phyloP scores from a whole-genome alignment of 306 rosid species.

The Rosa rugosa region DNA sequence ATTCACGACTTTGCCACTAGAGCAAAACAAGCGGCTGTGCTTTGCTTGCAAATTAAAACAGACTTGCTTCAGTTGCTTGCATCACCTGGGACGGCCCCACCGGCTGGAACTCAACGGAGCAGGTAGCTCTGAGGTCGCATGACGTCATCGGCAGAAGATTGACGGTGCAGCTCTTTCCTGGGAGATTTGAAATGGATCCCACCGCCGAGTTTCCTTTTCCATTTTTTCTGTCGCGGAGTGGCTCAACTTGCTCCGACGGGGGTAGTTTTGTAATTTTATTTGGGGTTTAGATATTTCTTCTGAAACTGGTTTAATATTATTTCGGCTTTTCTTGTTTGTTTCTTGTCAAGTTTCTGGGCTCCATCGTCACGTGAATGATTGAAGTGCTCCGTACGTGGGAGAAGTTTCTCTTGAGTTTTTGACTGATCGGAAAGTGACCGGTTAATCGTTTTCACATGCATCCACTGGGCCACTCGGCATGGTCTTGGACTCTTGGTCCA shows the following conservation, averaged over 20 bases:
- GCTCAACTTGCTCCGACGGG: neutral
- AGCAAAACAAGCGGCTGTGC: neutral
- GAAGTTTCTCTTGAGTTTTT: neutral
- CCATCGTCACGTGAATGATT: neutral
- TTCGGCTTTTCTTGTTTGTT: neutral
- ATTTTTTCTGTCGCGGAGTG: neutral
- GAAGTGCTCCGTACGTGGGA: neutral
- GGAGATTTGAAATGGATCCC: conserved; percentile 13
- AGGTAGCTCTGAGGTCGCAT: neutral
- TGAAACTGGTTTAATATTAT: neutral
- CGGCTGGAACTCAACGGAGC: neutral
- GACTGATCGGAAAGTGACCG: neutral
- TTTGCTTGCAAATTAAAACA: neutral
- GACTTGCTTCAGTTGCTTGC: neutral
- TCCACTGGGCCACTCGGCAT: neutral
- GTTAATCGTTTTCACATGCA: neutral
- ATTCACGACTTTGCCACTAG: conserved; percentile 20
- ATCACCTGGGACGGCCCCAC: neutral
- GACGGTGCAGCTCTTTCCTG: neutral
- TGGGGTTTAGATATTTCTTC: neutral
- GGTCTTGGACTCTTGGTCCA: neutral
- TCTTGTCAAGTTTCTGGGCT: neutral
- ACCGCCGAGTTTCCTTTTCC: neutral
- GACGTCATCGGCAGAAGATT: neutral
- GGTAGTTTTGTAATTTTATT: neutral